Base-by-base conservation (phyloP, 805 yeast genomes). In the Pichia eremophila region DNA sequence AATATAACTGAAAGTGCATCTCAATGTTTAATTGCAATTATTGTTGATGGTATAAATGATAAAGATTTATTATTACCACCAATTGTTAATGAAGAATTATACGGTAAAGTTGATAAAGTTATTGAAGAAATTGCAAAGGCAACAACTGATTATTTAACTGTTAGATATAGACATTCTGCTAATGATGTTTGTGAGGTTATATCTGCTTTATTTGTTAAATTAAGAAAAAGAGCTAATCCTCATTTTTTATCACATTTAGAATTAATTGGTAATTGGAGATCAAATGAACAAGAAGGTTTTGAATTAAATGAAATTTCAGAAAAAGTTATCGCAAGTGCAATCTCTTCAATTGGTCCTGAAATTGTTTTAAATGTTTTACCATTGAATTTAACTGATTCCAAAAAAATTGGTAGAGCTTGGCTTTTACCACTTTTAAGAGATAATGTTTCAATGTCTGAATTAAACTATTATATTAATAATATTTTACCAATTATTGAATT, bases 341-440 rank as follows among this genome's bases (percentile, higher is more conserved):
- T 93, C 47, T 63, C 85, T 2, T 77, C 83, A 5, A 65, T 90
- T 63, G 99, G 99, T 3, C 96, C 98, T 10, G 95, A 85, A 56
- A 78, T 73, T 12, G 93, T 93, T 3, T 68, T 91, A 51, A 65
- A 77, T 41, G 69, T 76, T 5, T 71, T 93, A 34, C 98, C 99
- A 8, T 71, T 93, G 59, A 88, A 91, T 60, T 72, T 93, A 57
- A 71, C 73, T 31, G 74, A 75, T 41, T 78, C 83, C 6, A 65
- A 68, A 32, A 72, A 74, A 40, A 75, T 81, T n/a, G 97, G 97
- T 41, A 78, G 98, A 62, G 97, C 97, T 41, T 93, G 98, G 97
- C 61, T 93, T 57, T 74, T 93, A 54, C 99, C 99, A 11, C 63
- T 93, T 34, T 74, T 93, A 51, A 83, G 97, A 68, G 97, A 90